These are phyloP conservation scores for Sporothrix curviconia DNA, from an alignment of 2,329 filamentous ascomycete genomes.

Conservation along the genomic window DNA sequence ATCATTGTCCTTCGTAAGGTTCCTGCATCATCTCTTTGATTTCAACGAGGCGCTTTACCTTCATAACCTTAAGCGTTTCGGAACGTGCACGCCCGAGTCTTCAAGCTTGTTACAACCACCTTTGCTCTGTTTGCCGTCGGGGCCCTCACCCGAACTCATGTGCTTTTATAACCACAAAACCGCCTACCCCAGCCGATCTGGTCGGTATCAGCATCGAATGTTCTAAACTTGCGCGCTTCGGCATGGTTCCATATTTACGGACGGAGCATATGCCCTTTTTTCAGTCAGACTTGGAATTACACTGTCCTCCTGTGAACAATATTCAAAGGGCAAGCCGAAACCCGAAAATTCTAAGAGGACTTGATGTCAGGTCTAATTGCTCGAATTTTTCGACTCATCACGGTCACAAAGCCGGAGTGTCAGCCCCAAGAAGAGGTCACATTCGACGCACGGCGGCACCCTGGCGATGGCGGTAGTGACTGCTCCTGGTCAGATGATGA, in stretches of 20 bases:
- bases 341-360: constrained; percentile 8
- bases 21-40: too few relatives aligned
- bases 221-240: too few relatives aligned
- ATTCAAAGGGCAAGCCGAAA: constrained; percentile 8
- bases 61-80: too few relatives aligned
- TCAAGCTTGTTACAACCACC: too few relatives aligned
- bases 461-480: constrained; percentile 4
- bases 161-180: constrained; percentile 9
- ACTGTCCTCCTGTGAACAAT: constrained; percentile 9
- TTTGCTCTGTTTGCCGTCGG: too few relatives aligned
- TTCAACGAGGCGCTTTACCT: too few relatives aligned
- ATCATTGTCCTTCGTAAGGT: too few relatives aligned
- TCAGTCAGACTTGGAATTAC: constrained; percentile 7
- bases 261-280: constrained; percentile 12
- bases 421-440: constrained; percentile 10
- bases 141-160: too few relatives aligned
- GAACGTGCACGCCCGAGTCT: too few relatives aligned
- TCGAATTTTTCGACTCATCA: constrained; percentile 5
- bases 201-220: too few relatives aligned
- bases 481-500: constrained; percentile 5
- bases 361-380: constrained; percentile 7
- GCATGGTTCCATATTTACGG: constrained; percentile 12
- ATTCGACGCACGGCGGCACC: constrained; percentile 6
- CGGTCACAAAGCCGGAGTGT: constrained; percentile 9
- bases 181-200: constrained; percentile 8